These are phyloP conservation scores for Podospora anserina DNA, from an alignment of 495 filamentous ascomycete genomes.

Conservation along the genomic window DNA sequence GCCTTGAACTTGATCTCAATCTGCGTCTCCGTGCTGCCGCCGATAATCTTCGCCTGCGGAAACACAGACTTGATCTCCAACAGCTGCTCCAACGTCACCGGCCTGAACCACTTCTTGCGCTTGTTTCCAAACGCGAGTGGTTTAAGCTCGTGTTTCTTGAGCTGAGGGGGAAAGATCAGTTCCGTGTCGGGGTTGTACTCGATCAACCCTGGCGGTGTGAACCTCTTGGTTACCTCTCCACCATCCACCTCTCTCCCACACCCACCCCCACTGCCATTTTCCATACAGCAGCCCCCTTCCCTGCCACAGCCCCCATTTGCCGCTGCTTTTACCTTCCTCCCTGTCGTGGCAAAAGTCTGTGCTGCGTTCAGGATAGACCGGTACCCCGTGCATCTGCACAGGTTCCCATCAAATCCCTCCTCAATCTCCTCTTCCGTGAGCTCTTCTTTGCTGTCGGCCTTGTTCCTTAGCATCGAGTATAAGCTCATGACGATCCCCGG, in stretches of 20 bases:
- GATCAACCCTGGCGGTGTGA: constrained; percentile 83
- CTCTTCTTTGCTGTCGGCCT: constrained; percentile 35
- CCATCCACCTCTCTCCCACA: constrained; percentile 55
- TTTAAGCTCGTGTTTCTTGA: constrained; percentile 77
- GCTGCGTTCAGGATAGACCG: constrained; percentile 92
- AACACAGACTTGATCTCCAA: constrained; percentile 84
- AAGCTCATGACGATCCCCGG: constrained; percentile 97
- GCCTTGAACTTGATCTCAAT: constrained; percentile 99
- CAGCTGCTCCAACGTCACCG: constrained; percentile 80
- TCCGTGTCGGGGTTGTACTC: constrained; percentile 90
- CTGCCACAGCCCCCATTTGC: constrained; percentile 49
- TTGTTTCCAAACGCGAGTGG: constrained; percentile 91
- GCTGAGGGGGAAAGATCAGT: constrained; percentile 84
- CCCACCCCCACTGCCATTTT: constrained; percentile 46
- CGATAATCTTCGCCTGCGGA: constrained; percentile 88
- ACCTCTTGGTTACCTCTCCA: constrained; percentile 59
- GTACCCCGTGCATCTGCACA: constrained; percentile 95
- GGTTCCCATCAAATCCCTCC: constrained; percentile 90
- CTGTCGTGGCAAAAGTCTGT: constrained; percentile 57
- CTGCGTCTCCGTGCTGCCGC: constrained; percentile 93
- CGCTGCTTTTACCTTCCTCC: constrained; percentile 31
- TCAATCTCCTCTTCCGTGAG: constrained; percentile 75
- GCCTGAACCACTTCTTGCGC: constrained; percentile 89
- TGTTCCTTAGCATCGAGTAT: constrained; percentile 78
- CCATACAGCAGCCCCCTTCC: constrained; percentile 65